phyloP scores from a whole-genome alignment of 108 stramenopile species.

The Cylindrotheca closterium region DNA sequence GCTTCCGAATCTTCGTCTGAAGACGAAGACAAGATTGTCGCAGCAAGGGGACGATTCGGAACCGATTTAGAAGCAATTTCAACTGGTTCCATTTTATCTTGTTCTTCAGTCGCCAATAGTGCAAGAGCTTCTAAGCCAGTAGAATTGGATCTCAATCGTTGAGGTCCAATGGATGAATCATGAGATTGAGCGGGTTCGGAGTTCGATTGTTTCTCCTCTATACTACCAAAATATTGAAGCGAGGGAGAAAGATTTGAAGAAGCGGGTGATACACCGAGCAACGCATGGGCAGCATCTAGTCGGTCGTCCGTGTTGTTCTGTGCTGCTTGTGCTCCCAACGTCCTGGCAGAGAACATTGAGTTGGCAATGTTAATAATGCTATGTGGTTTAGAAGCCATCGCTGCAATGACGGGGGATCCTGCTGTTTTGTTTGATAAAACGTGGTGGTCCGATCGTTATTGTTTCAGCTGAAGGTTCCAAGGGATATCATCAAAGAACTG shows the following conservation, averaged over 20 bases:
- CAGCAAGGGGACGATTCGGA: not conserved
- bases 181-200: too few relatives aligned
- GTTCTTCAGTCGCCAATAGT: slow-evolving; percentile 41
- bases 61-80: not conserved
- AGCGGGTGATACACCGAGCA: slow-evolving; percentile 39
- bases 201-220: not conserved
- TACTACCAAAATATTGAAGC: slow-evolving; percentile 3
- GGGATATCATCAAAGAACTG: not conserved
- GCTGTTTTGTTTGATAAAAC: too few relatives aligned
- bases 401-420: not conserved
- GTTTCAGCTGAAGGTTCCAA: too few relatives aligned
- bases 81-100: slow-evolving; percentile 10
- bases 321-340: not conserved
- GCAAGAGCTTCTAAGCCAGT: slow-evolving; percentile 57
- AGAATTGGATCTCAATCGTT: slow-evolving; percentile 18
- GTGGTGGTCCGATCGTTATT: too few relatives aligned
- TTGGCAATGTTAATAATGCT: slow-evolving; percentile 33
- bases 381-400: slow-evolving; percentile 8
- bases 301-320: slow-evolving; percentile 22
- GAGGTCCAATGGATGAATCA: not conserved
- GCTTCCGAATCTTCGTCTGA: slow-evolving; percentile 59
- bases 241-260: slow-evolving; percentile 15
- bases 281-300: slow-evolving; percentile 43
- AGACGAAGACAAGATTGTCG: slow-evolving; percentile 10
- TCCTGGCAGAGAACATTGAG: slow-evolving; percentile 16